phyloP scores from a whole-genome alignment of 2,329 filamentous ascomycete species.

The Dactylellina haptotyla region DNA sequence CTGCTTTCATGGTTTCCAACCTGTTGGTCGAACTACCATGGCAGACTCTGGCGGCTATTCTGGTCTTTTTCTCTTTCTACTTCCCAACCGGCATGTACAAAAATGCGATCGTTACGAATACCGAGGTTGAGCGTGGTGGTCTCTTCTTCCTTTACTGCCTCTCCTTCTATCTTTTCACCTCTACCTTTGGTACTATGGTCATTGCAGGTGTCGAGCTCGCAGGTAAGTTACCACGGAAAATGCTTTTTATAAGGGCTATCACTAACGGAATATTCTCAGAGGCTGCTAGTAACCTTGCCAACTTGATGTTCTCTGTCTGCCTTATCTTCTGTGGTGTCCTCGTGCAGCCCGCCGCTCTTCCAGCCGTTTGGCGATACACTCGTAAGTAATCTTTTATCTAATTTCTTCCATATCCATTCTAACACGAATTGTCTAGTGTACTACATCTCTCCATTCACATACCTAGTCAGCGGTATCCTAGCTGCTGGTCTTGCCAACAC shows the following conservation, averaged over 20 bases:
- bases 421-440: slow-evolving; percentile 20
- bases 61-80: slow-evolving; percentile 84
- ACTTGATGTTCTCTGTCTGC: slow-evolving; percentile 55
- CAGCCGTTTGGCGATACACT: slow-evolving; percentile 81
- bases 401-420: background rate
- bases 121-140: slow-evolving; percentile 74
- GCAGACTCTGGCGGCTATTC: slow-evolving; percentile 81
- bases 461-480: slow-evolving; percentile 78
- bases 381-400: slow-evolving; percentile 8
- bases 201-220: slow-evolving; percentile 80
- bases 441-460: slow-evolving; percentile 77
- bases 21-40: slow-evolving; percentile 87
- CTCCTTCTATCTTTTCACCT: slow-evolving; percentile 80
- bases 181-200: slow-evolving; percentile 81
- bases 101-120: slow-evolving; percentile 72
- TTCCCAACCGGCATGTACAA: slow-evolving; percentile 81
- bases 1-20: slow-evolving; percentile 83
- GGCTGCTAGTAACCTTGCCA: slow-evolving; percentile 79
- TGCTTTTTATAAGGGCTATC: background rate
- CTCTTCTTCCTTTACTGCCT: slow-evolving; percentile 82
- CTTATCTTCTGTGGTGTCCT: slow-evolving; percentile 62
- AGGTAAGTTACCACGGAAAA: slow-evolving; percentile 64
- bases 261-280: slow-evolving; percentile 59
- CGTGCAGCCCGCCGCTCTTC: slow-evolving; percentile 67
- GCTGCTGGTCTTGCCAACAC: slow-evolving; percentile 76